Conservation (phyloP, 139 green algal species). For the Chlorokybus atmophyticus region DNA sequence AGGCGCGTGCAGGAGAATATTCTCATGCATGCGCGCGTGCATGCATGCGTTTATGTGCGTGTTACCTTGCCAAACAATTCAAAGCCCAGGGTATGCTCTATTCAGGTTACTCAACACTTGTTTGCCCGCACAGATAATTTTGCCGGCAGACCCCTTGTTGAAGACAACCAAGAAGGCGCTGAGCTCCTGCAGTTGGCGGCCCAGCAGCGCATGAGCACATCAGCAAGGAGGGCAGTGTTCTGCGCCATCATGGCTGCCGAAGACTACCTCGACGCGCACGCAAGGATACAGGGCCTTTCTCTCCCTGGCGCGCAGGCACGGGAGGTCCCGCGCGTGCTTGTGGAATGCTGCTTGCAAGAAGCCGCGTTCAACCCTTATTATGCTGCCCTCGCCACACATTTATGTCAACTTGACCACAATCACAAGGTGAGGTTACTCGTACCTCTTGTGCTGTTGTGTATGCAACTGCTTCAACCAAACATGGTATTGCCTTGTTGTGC, state of each 20-base stretch:
- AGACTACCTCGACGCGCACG: too few relatives aligned
- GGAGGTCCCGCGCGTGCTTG: slow-evolving; percentile 19
- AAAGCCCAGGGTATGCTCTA: too few relatives aligned
- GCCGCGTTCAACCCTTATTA: slow-evolving; percentile 25
- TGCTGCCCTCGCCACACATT: slow-evolving; percentile 13
- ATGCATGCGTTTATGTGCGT: too few relatives aligned
- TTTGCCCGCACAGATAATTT: neutral
- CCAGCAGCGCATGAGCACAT: slow-evolving; percentile 35
- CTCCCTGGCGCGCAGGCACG: neutral
- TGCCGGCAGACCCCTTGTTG: slow-evolving; percentile 1
- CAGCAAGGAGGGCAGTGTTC: slow-evolving; percentile 27
- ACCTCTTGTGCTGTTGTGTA: neutral
- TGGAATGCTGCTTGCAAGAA: slow-evolving; percentile 31
- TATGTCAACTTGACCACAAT: slow-evolving; percentile 36
- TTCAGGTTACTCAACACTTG: too few relatives aligned
- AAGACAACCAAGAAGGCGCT: slow-evolving; percentile 10
- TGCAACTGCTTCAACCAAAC: neutral
- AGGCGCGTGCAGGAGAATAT: too few relatives aligned
- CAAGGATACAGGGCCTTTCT: too few relatives aligned
- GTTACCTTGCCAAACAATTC: too few relatives aligned
- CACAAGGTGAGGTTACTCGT: slow-evolving; percentile 48
- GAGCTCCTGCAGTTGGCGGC: slow-evolving; percentile 26
- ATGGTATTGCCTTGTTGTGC: neutral
- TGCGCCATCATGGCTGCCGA: slow-evolving; percentile 25
- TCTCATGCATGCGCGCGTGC: too few relatives aligned